Base-by-base conservation (phyloP, 352 stramenopile genomes). In the Phytophthora foliorum region DNA sequence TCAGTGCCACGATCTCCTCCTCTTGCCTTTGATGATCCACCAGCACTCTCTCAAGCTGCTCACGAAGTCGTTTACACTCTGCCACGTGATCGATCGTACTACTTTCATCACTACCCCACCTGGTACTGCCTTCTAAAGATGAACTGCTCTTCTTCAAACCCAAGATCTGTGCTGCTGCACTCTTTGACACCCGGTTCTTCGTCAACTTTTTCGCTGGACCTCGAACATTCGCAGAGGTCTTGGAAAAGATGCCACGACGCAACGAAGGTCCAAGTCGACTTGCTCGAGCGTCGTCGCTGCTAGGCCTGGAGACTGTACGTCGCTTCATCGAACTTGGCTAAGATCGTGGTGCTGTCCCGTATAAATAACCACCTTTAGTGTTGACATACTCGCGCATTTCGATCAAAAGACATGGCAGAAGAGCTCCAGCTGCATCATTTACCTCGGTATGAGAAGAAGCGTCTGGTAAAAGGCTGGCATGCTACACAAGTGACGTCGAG, bases 1-100 rank as follows among this genome's bases (percentile, higher is more conserved):
- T 76, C 11, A 91, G 41, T 10, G 78, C 83, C 6, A 88, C 75
- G 38, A 91, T 83, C 59, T 90, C 83, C 24, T 91, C 81, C 45
- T 81, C 70, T 63, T 89, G 81, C 22, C 75, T 72, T 39, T 83
- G 63, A n/a, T 86, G 76, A 39, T 88, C 72, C 0, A 64, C 41
- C 22, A 90, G 51, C 7, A 83, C 74, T 25, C 72, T 69, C 57
- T 89, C 69, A 6, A 91, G 53, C 38, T 89, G 72, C 27, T 75
- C 71, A n/a, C 83, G 79, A 44, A 91, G 67, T 2, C 69, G 69
- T 27, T 64, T 63, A 27, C 78, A 87, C 27, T 89, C 80, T 7
- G 31, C 56, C 17, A 59, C 63, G 31, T 76, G 45, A 19, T 77
- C 50, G 4, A 68, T 17, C 8, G 34, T 31, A 8, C 21, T 24